phyloP scores from a whole-genome alignment of 2,329 filamentous ascomycete species.

The Chlorencoelia australis region DNA sequence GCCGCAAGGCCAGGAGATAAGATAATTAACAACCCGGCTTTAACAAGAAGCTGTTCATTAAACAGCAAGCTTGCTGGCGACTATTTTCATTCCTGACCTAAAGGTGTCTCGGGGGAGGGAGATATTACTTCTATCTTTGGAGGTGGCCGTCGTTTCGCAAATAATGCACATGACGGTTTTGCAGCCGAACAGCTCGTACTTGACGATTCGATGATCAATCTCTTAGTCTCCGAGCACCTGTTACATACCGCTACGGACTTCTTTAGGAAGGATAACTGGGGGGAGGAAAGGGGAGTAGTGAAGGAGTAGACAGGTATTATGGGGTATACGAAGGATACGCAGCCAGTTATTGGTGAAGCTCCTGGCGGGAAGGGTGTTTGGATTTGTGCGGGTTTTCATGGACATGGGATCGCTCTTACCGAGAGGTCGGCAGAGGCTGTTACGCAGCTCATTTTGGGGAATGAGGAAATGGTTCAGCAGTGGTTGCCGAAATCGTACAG shows the following conservation, averaged over 20 bases:
- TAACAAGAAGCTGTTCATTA: constrained; percentile 12
- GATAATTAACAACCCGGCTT: constrained; percentile 17
- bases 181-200: constrained; percentile 21
- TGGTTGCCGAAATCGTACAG: too few relatives aligned
- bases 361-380: constrained; percentile 29
- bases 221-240: constrained; percentile 14
- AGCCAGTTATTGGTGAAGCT: constrained; percentile 41
- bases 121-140: too few relatives aligned
- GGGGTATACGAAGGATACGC: constrained; percentile 41
- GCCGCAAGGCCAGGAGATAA: constrained; percentile 28
- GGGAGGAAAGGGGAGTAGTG: constrained; percentile 34
- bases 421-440: constrained; percentile 16
- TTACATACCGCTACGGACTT: constrained; percentile 19
- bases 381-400: constrained; percentile 19
- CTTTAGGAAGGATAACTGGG: constrained; percentile 34
- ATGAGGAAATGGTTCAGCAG: too few relatives aligned
- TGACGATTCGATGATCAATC: constrained; percentile 21
- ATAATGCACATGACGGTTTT: too few relatives aligned
- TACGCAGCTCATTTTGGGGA: constrained; percentile 11
- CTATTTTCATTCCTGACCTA: not conserved
- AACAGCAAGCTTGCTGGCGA: constrained; percentile 3
- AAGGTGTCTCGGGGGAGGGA: too few relatives aligned
- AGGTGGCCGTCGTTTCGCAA: constrained; percentile 10
- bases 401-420: constrained; percentile 17
- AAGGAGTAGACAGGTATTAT: constrained; percentile 45